Evolutionary conservation across 2,329 filamentous ascomycete species (phyloP), one percentile per base, ranked within the genome.

Genomic region (Aspergillus fumigatiaffinis): DNA sequence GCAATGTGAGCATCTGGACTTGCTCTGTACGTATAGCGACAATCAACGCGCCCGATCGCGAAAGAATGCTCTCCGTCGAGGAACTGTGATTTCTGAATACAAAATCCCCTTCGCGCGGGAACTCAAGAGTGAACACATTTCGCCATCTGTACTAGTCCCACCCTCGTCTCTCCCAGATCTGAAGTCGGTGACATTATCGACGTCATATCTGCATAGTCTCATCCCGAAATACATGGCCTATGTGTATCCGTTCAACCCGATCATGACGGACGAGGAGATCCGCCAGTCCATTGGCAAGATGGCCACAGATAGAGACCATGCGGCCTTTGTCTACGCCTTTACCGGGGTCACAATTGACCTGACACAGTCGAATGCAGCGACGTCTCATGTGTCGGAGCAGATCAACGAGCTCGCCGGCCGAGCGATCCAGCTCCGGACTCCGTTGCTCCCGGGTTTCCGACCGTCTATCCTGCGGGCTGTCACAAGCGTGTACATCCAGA

Each of bases 401-500:
- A 64, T 70, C 51, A 53, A 61, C 14, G 61, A 64, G 9, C 58
- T 72, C 32, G 53, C 66, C 29, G 71, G 55, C 61, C 77, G 60
- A 67, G 74, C 66, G 58, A 72, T 65, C 61, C 69, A 71, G 52
- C 64, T 70, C 6, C 71, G 74, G 12, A 68, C 73, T 9, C 73
- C 76, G n/a, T 61, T 75, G 1, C 64, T 67, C 12, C 70, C 72
- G 5, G 73, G 76, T n/a, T 71, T 75, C 3, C 71, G 72, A 1
- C 72, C 77, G 10, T 77, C 76, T 0, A 72, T 81, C 32, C 75
- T 78, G 57, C 73, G 77, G 41, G 75, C 80, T 14, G 78, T 82
- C 73, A 80, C 78, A n/a, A 79, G 76, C 42, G 71, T 83, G 48
- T 83, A 82, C 59, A 75, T 83, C 38, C 79, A 83, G 61, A 83